A percentile compares a stretch with the other conserved stretches of the same genome.
Evolutionary conservation across 2,329 filamentous ascomycete genomes (phyloP).

Genomic region (Curvularia lunata): DNA sequence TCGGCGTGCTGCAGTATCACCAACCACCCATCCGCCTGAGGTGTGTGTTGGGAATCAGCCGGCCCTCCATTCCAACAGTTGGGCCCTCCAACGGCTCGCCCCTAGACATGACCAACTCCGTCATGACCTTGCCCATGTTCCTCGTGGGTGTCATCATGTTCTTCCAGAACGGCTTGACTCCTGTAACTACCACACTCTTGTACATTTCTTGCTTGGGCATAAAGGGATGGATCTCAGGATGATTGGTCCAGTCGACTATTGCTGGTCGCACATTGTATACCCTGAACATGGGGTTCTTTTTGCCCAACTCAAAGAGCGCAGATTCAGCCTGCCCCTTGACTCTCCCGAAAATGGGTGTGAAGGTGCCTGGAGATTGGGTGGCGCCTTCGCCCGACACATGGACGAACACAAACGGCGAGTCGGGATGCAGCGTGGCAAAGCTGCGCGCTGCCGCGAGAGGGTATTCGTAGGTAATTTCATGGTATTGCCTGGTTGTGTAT

Average conservation of each 20-base stretch:
- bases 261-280: conserved; percentile 65
- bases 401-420: conserved; percentile 69
- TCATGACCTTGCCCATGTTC: conserved; percentile 56
- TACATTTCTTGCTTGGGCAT: conserved; percentile 37
- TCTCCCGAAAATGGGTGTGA: conserved; percentile 64
- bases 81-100: conserved; percentile 49
- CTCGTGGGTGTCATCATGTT: conserved; percentile 54
- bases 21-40: conserved; percentile 50
- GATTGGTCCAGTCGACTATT: conserved; percentile 60
- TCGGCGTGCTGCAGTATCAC: conserved; percentile 5
- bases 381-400: conserved; percentile 72
- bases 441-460: conserved; percentile 68
- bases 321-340: conserved; percentile 73
- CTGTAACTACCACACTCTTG: conserved; percentile 26
- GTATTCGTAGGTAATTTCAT: conserved; percentile 71
- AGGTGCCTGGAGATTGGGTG: conserved; percentile 61
- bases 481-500: conserved; percentile 60
- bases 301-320: conserved; percentile 61
- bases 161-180: conserved; percentile 38
- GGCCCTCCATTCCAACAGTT: conserved; percentile 50
- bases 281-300: conserved; percentile 56
- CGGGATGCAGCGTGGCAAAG: conserved; percentile 58
- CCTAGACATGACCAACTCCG: conserved; percentile 58
- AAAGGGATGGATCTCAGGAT: conserved; percentile 51
- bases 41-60: conserved; percentile 49